These are phyloP conservation scores for Dactylellina leptospora DNA, from an alignment of 2,329 filamentous ascomycete species.

Conservation along the genomic window DNA sequence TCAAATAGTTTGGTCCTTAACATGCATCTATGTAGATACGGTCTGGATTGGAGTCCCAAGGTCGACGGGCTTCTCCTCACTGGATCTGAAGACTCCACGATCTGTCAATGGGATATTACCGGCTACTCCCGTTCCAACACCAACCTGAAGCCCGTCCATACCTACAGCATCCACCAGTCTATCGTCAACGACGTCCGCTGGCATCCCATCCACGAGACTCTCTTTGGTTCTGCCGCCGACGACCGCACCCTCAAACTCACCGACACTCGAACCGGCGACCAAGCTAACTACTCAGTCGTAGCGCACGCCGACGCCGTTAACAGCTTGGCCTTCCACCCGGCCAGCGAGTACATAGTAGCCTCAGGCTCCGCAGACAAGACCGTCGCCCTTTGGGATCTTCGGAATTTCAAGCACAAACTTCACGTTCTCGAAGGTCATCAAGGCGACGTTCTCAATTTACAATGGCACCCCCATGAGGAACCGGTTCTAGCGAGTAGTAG, in stretches of 20 bases:
- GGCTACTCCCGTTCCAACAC: constrained; percentile 75
- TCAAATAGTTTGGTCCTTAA: neutral
- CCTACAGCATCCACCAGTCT: constrained; percentile 81
- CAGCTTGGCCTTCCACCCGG: constrained; percentile 91
- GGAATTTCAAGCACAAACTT: constrained; percentile 87
- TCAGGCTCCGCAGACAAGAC: constrained; percentile 96
- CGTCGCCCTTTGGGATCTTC: constrained; percentile 92
- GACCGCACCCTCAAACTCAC: constrained; percentile 92
- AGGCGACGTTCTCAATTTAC: constrained; percentile 87
- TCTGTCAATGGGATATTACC: constrained; percentile 90
- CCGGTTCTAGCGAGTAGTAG: constrained; percentile 88
- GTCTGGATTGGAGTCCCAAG: constrained; percentile 90
- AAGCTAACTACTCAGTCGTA: constrained; percentile 67
- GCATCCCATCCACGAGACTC: constrained; percentile 82
- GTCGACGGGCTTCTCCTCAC: constrained; percentile 82
- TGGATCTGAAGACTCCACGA: constrained; percentile 89
- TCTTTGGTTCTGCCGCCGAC: constrained; percentile 93
- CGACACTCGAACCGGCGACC: constrained; percentile 76
- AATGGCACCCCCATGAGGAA: constrained; percentile 93
- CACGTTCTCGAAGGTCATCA: constrained; percentile 89
- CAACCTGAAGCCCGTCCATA: constrained; percentile 74
- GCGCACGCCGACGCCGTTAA: constrained; percentile 95
- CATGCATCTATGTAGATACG: constrained; percentile 66
- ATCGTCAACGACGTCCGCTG: constrained; percentile 98
- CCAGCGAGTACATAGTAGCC: constrained; percentile 86